phyloP scores from a whole-genome alignment of 352 stramenopile genomes.

The Phytophthora sansomeana region DNA sequence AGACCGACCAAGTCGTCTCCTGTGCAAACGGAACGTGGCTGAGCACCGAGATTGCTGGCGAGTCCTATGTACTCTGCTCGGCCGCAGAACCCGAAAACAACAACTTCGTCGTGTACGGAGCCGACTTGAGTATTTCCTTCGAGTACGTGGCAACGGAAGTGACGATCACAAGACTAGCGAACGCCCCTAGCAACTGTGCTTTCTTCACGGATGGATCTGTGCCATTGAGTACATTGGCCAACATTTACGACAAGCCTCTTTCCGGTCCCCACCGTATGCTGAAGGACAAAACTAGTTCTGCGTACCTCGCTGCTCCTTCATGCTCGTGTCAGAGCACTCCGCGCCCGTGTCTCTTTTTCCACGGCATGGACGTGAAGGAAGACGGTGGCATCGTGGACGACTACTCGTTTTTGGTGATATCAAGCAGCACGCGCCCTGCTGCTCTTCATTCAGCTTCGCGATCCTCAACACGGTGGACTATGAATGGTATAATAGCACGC shows the following conservation, averaged over 20 bases:
- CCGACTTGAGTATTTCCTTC: constrained; percentile 48
- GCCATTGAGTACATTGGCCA: constrained; percentile 33
- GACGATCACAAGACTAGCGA: constrained; percentile 31
- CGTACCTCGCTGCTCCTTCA: constrained; percentile 35
- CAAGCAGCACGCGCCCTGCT: constrained; percentile 60
- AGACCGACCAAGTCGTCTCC: constrained; percentile 51
- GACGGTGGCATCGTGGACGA: constrained; percentile 45
- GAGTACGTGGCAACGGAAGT: constrained; percentile 37
- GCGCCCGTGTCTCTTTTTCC: constrained; percentile 62
- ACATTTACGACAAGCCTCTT: constrained; percentile 33
- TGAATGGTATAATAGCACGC: constrained; percentile 57
- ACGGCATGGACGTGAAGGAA: constrained; percentile 51
- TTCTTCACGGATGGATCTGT: constrained; percentile 32
- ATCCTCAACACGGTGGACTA: constrained; percentile 62
- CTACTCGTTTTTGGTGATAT: constrained; percentile 58
- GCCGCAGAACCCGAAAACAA: constrained; percentile 23
- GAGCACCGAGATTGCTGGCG: constrained; percentile 45
- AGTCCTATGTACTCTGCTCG: constrained; percentile 59
- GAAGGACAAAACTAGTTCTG: constrained; percentile 30
- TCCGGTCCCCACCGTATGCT: constrained; percentile 29
- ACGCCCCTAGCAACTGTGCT: constrained; percentile 36
- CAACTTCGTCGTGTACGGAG: constrained; percentile 48
- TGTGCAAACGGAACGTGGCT: constrained; percentile 50
- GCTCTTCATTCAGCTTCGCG: constrained; percentile 55
- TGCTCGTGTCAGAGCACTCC: constrained; percentile 46